phyloP scores from a whole-genome alignment of 1,284 basidiomycete species.

The Pholiota adiposa region DNA sequence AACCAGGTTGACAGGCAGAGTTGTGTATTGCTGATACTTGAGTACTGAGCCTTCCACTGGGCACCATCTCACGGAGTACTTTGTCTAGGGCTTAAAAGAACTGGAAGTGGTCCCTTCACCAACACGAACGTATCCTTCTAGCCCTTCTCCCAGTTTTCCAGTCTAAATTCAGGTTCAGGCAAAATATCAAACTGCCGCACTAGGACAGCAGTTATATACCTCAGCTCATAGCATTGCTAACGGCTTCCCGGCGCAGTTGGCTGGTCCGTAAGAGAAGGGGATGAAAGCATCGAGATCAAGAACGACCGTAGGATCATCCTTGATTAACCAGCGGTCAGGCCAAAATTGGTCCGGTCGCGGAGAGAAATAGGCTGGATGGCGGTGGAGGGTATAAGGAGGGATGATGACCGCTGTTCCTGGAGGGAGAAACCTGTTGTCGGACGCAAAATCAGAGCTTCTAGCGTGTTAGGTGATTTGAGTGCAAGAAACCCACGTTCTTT shows the following conservation, averaged over 20 bases:
- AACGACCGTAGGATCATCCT: conserved; percentile 5
- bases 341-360: conserved; percentile 38
- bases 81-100: conserved; percentile 3
- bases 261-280: conserved; percentile 43
- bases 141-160: conserved; percentile 31
- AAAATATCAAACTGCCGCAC: conserved; percentile 35
- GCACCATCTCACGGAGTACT: neutral
- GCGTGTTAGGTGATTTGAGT: no score
- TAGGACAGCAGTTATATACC: conserved; percentile 31
- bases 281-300: conserved; percentile 36
- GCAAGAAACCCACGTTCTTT: conserved; percentile 7
- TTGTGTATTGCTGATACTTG: no score
- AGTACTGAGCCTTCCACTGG: neutral
- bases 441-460: neutral
- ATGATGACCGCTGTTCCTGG: conserved; percentile 52
- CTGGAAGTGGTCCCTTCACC: conserved; percentile 23
- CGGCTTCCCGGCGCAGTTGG: conserved; percentile 43
- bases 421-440: conserved; percentile 45
- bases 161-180: conserved; percentile 26
- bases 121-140: conserved; percentile 35
- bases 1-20: no score
- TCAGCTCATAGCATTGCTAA: conserved; percentile 39
- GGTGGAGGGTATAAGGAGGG: conserved; percentile 53
- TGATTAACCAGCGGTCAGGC: conserved; percentile 43
- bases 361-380: conserved; percentile 41